Percentiles rank a stretch among this genome's conserved stretches.
Evolutionary conservation across 805 yeast genomes (phyloP).

Genomic region (Candida khao-thaluensis): DNA sequence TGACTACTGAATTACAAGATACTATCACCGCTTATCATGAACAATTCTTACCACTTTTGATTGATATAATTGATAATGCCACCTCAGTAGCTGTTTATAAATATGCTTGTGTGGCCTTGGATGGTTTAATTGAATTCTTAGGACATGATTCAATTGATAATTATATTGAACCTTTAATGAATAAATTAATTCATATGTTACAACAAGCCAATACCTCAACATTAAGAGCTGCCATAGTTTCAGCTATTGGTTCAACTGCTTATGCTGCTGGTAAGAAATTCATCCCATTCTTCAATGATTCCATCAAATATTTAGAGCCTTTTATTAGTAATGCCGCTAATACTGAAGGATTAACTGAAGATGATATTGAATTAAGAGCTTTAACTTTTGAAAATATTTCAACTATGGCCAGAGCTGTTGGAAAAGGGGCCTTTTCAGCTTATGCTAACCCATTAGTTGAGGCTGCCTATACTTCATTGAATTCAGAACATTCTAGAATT

Average conservation of each 20-base stretch:
- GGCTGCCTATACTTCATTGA: conserved; percentile 78
- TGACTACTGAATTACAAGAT: conserved; percentile 84
- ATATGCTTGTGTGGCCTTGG: conserved; percentile 87
- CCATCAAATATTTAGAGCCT: conserved; percentile 79
- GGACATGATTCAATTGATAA: conserved; percentile 77
- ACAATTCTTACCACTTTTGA: conserved; percentile 78
- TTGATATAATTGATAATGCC: conserved; percentile 83
- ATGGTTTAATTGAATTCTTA: conserved; percentile 89
- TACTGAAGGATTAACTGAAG: conserved; percentile 78
- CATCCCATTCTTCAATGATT: conserved; percentile 79
- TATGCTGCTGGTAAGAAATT: conserved; percentile 89
- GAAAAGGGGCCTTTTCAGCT: conserved; percentile 81
- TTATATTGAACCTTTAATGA: conserved; percentile 87
- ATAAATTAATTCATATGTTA: conserved; percentile 81
- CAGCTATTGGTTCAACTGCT: conserved; percentile 97
- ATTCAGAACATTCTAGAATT: conserved; percentile 76
- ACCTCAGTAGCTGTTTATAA: conserved; percentile 80
- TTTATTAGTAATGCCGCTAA: conserved; percentile 68
- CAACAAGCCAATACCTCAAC: conserved; percentile 72
- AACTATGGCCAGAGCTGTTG: conserved; percentile 95
- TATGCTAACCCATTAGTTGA: conserved; percentile 86
- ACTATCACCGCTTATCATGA: conserved; percentile 81
- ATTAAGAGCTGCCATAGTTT: conserved; percentile 76
- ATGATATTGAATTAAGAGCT: conserved; percentile 88
- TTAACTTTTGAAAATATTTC: conserved; percentile 90